phyloP scores from a whole-genome alignment of 805 yeast species.

The Ogataea methanolica region DNA sequence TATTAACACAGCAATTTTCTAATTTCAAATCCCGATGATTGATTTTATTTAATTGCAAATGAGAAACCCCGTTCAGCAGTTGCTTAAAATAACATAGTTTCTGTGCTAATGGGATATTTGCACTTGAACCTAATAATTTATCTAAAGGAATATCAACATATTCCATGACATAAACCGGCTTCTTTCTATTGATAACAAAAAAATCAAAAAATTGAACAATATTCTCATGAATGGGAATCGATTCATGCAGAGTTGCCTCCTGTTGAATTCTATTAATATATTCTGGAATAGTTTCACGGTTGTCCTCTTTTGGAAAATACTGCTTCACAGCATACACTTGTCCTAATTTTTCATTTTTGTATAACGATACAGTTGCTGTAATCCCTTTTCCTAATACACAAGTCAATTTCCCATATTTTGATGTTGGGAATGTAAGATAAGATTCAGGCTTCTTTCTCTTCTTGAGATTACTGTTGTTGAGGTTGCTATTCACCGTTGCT shows the following conservation, averaged over 20 bases:
- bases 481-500: too few relatives aligned
- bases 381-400: slow-evolving; percentile 14
- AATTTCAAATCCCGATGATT: slow-evolving; percentile 51
- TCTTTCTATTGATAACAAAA: slow-evolving; percentile 17
- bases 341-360: slow-evolving; percentile 4
- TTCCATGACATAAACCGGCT: slow-evolving; percentile 28
- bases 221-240: slow-evolving; percentile 28
- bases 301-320: slow-evolving; percentile 40
- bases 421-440: background rate
- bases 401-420: slow-evolving; percentile 14
- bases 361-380: slow-evolving; percentile 11
- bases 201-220: slow-evolving; percentile 33
- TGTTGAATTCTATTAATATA: slow-evolving; percentile 33
- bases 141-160: slow-evolving; percentile 31
- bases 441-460: too few relatives aligned
- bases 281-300: slow-evolving; percentile 35
- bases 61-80: slow-evolving; percentile 32
- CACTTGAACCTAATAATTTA: background rate
- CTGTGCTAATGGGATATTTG: slow-evolving; percentile 6
- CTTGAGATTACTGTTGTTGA: too few relatives aligned
- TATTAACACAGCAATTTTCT: slow-evolving; percentile 38
- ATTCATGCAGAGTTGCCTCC: slow-evolving; percentile 32
- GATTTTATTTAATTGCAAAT: slow-evolving; percentile 32
- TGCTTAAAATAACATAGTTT: slow-evolving; percentile 38
- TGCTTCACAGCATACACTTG: slow-evolving; percentile 39